phyloP scores from a whole-genome alignment of 257 asterid genomes.

The Linaria vulgaris region DNA sequence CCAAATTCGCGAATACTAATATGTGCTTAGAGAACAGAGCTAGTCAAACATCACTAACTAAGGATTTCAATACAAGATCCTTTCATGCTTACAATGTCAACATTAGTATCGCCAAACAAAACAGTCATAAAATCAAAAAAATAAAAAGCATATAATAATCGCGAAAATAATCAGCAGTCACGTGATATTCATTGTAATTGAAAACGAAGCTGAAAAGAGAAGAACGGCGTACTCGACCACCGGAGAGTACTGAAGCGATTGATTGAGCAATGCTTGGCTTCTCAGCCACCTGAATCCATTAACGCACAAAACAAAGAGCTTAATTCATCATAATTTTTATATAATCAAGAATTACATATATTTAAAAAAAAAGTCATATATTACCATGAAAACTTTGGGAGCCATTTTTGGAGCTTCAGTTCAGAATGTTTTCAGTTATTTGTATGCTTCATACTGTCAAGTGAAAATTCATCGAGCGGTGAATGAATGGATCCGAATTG shows the following conservation, averaged over 20 bases:
- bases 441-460: too few relatives aligned
- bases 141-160: neutral
- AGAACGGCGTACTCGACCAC: constrained; percentile 57
- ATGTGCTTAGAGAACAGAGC: neutral
- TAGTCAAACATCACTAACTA: neutral
- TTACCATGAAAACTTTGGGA: constrained; percentile 55
- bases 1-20: neutral
- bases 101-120: neutral
- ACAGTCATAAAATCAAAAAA: neutral
- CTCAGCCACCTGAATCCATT: constrained; percentile 71
- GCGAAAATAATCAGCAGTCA: neutral
- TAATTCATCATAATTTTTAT: too few relatives aligned
- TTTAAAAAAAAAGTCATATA: neutral
- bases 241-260: constrained; percentile 74
- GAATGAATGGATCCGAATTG: too few relatives aligned
- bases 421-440: too few relatives aligned
- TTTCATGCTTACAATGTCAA: neutral
- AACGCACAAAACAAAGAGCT: neutral
- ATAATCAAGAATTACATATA: neutral
- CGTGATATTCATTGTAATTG: neutral
- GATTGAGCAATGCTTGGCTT: constrained; percentile 93
- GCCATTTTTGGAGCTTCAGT: constrained; percentile 34
- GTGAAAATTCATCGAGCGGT: too few relatives aligned
- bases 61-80: neutral
- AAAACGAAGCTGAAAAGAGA: constrained; percentile 3